phyloP scores from a whole-genome alignment of 768 basidiomycete genomes.

The Clitopilus hobsonii region DNA sequence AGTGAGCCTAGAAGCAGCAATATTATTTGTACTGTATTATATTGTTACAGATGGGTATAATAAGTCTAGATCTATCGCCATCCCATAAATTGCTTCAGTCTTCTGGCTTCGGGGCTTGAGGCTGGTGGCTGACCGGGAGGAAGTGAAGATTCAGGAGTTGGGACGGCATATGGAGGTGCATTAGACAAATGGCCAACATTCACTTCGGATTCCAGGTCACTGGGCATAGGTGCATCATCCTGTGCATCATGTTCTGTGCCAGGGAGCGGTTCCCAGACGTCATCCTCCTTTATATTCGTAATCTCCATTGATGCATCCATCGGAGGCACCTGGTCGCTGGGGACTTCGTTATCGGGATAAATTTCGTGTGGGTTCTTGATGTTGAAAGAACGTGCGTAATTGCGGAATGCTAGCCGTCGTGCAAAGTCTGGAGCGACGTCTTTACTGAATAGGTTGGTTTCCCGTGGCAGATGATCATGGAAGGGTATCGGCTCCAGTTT shows the following conservation, averaged over 20 bases:
- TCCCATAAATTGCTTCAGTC: background rate
- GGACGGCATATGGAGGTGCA: background rate
- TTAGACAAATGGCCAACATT: background rate
- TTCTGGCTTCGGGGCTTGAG: background rate
- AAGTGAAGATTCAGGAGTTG: background rate
- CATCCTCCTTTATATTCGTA: background rate
- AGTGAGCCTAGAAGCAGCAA: slow-evolving; percentile 8
- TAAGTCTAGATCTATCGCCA: background rate
- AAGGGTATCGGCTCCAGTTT: slow-evolving; percentile 22
- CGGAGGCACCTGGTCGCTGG: no score
- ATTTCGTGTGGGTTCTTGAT: slow-evolving; percentile 23
- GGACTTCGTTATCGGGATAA: slow-evolving; percentile 6
- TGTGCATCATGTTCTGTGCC: slow-evolving; percentile 5
- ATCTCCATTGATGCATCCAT: background rate
- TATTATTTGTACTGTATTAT: background rate
- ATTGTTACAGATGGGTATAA: background rate
- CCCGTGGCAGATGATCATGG: background rate
- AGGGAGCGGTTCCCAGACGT: slow-evolving; percentile 14
- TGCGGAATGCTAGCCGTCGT: slow-evolving; percentile 23
- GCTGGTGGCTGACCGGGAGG: background rate
- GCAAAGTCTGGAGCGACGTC: slow-evolving; percentile 17
- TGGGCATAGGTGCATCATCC: slow-evolving; percentile 10
- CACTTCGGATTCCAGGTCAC: background rate
- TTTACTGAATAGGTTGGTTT: background rate
- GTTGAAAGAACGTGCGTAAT: slow-evolving; percentile 10